Evolutionary conservation across 257 asterid species (phyloP).

Genomic region (Solanum tarijense): DNA sequence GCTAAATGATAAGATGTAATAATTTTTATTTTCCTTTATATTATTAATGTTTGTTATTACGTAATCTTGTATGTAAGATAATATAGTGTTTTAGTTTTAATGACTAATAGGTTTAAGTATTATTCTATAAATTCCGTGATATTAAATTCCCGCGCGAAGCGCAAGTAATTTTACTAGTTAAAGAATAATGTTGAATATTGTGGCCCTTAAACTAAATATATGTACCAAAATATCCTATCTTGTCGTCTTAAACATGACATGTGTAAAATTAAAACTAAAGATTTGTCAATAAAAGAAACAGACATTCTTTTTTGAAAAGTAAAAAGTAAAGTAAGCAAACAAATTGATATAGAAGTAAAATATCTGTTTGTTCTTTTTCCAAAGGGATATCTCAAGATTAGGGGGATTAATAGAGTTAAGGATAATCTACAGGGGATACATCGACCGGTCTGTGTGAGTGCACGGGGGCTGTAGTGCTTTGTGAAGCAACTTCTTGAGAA

Average conservation of each 20-base stretch:
- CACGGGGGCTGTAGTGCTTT: background rate
- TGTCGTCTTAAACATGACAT: background rate
- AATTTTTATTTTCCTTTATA: no score
- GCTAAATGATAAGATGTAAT: no score
- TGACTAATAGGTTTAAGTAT: no score
- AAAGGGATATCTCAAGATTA: background rate
- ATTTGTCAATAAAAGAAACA: background rate
- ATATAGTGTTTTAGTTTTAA: no score
- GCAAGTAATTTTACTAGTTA: no score
- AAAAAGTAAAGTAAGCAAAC: background rate
- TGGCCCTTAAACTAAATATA: background rate
- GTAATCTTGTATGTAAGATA: no score
- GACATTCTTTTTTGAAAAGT: background rate
- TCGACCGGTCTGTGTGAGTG: background rate
- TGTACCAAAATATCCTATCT: background rate
- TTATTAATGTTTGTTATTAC: no score
- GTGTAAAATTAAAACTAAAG: background rate
- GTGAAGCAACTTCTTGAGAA: background rate
- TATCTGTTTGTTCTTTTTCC: background rate
- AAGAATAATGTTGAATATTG: background rate
- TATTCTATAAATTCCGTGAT: no score
- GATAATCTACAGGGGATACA: background rate
- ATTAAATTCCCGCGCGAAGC: no score
- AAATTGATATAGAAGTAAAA: background rate
- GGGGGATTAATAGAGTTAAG: background rate